Percentiles rank a stretch among this genome's conserved stretches.
These are phyloP conservation scores for Fusarium secorum DNA, from an alignment of 2,329 filamentous ascomycete genomes.

Conservation along the genomic window DNA sequence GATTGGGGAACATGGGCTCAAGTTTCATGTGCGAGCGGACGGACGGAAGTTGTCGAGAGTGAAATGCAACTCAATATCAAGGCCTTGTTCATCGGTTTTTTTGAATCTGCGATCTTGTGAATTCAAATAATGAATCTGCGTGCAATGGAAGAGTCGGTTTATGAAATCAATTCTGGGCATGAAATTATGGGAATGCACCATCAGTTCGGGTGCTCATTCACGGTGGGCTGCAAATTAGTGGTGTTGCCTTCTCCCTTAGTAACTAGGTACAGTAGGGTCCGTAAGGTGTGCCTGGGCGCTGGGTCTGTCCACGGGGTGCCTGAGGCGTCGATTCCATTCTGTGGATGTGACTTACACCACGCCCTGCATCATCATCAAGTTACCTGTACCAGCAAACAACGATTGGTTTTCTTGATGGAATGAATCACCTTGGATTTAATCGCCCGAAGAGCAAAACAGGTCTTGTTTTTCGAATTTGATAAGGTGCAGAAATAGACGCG, in stretches of 20 bases:
- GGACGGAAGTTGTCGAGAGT: neutral
- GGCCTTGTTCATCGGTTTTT: neutral
- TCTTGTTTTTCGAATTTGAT: neutral
- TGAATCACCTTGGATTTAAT: neutral
- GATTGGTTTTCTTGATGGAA: neutral
- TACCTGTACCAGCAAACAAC: neutral
- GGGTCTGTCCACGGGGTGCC: constrained; percentile 1
- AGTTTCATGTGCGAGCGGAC: constrained; percentile 21
- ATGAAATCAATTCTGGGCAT: neutral
- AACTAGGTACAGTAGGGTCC: neutral
- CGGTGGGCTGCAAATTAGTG: neutral
- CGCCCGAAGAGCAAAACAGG: neutral
- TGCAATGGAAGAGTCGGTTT: neutral
- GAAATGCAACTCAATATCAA: neutral
- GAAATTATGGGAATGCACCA: neutral
- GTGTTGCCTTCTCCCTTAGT: neutral
- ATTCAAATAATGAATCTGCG: neutral
- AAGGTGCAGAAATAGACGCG: neutral
- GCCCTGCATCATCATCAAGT: neutral
- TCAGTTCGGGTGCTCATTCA: neutral
- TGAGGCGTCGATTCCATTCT: constrained; percentile 18
- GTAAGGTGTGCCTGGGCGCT: neutral
- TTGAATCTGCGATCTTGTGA: neutral
- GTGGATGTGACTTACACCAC: constrained; percentile 9
- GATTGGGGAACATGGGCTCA: constrained; percentile 5